phyloP scores from a whole-genome alignment of 306 rosid genomes.

The Lathyrus aphaca region DNA sequence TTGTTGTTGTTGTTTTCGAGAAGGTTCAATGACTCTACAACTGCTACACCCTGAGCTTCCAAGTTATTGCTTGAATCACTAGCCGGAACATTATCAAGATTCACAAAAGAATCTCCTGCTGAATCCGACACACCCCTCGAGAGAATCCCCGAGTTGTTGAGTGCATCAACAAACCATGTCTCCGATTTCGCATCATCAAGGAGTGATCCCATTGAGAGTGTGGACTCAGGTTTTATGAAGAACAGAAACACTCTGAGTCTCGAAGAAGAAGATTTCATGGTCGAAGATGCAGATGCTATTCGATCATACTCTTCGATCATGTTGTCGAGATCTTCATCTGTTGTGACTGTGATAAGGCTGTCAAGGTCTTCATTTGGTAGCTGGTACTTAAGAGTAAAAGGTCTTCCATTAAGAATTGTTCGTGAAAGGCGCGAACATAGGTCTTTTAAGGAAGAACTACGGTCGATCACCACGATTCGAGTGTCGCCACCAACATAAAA shows the following conservation, averaged over 20 bases:
- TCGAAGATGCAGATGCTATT: constrained; percentile 38
- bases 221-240: constrained; percentile 70
- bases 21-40: constrained; percentile 29
- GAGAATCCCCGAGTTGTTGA: constrained; percentile 65
- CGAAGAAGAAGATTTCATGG: constrained; percentile 63
- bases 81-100: constrained; percentile 55
- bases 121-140: constrained; percentile 70
- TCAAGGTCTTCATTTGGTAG: constrained; percentile 86
- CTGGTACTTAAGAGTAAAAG: constrained; percentile 85
- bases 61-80: constrained; percentile 70
- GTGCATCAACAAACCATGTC: constrained; percentile 93
- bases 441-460: constrained; percentile 63
- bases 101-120: constrained; percentile 56
- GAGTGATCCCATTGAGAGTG: constrained; percentile 78
- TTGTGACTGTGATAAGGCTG: constrained; percentile 68
- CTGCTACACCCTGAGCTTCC: constrained; percentile 47
- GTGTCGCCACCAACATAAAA: constrained; percentile 95
- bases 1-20: constrained; percentile 29
- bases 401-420: constrained; percentile 71
- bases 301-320: constrained; percentile 94
- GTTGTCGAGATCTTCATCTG: constrained; percentile 90
- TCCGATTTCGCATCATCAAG: constrained; percentile 86
- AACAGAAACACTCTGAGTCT: constrained; percentile 78
- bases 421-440: constrained; percentile 68
- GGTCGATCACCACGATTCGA: constrained; percentile 76